These are phyloP conservation scores for Sisymbrium irio DNA, from an alignment of 345 rosid genomes.

Conservation along the genomic window DNA sequence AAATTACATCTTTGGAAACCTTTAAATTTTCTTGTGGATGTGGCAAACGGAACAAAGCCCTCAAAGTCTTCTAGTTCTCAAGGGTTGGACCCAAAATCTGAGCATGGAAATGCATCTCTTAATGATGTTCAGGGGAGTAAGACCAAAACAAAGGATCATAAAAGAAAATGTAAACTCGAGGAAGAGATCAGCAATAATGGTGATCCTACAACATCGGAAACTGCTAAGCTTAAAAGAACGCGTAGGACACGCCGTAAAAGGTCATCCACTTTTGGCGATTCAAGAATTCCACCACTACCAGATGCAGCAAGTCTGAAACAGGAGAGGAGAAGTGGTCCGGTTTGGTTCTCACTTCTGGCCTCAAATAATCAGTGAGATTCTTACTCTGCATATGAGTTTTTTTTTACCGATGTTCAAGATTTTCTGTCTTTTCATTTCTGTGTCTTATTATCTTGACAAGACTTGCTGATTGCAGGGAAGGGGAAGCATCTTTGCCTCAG, in stretches of 20 bases:
- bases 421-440: background rate
- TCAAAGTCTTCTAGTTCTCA: conserved; percentile 58
- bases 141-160: conserved; percentile 54
- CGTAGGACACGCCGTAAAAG: conserved; percentile 60
- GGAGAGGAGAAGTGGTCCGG: conserved; percentile 64
- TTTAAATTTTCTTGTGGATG: conserved; percentile 89
- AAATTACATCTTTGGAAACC: conserved; percentile 85
- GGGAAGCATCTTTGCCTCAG: conserved; percentile 76
- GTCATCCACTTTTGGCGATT: conserved; percentile 49
- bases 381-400: conserved; percentile 6
- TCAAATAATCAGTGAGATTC: conserved; percentile 77
- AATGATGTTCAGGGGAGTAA: conserved; percentile 42
- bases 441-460: conserved; percentile 24
- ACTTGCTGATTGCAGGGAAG: conserved; percentile 61
- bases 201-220: conserved; percentile 52
- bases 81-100: conserved; percentile 46
- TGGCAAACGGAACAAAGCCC: conserved; percentile 79
- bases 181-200: conserved; percentile 46
- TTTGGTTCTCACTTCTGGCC: conserved; percentile 96
- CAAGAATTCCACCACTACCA: conserved; percentile 51
- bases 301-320: conserved; percentile 49
- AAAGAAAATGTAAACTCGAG: conserved; percentile 42
- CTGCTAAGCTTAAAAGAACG: conserved; percentile 56
- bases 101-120: conserved; percentile 35
- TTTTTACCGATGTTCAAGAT: background rate